Percentiles rank a stretch among this genome's conserved stretches.
Conservation (phyloP, 2,329 filamentous ascomycete genomes). For the Beauveria bassiana region DNA sequence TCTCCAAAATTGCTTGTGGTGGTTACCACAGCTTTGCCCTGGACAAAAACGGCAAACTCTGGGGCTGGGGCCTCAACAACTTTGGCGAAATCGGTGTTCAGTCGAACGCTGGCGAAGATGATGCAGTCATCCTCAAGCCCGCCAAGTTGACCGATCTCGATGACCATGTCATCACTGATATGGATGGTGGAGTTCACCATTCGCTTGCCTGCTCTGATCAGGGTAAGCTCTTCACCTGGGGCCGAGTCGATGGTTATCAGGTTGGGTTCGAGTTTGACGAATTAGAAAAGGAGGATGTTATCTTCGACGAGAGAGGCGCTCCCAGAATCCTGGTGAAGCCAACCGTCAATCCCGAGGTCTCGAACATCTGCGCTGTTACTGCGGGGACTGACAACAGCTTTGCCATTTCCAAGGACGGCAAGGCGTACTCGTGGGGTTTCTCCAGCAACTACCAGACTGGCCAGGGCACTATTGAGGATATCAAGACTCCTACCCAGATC, state of each 20-base stretch:
- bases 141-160: constrained; percentile 58
- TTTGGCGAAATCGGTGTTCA: constrained; percentile 70
- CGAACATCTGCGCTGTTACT: constrained; percentile 47
- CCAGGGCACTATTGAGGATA: constrained; percentile 68
- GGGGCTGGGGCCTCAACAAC: constrained; percentile 80
- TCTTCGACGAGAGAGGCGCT: constrained; percentile 53
- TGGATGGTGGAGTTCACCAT: constrained; percentile 69
- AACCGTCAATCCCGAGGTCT: constrained; percentile 34
- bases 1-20: constrained; percentile 51
- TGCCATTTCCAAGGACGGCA: constrained; percentile 61
- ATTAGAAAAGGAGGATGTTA: constrained; percentile 41
- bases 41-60: constrained; percentile 61
- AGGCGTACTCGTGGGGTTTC: constrained; percentile 75
- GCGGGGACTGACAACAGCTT: constrained; percentile 69
- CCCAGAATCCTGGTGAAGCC: constrained; percentile 55
- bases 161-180: constrained; percentile 54
- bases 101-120: constrained; percentile 42
- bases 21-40: constrained; percentile 80
- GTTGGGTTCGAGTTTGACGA: constrained; percentile 50
- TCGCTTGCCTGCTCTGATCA: constrained; percentile 54
- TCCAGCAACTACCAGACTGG: constrained; percentile 74
- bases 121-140: constrained; percentile 65
- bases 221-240: constrained; percentile 53
- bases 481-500: constrained; percentile 68
- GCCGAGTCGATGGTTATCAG: constrained; percentile 45